These are phyloP conservation scores for Debaryomyces subglobosus DNA, from an alignment of 1,139 yeast species.

Conservation along the genomic window DNA sequence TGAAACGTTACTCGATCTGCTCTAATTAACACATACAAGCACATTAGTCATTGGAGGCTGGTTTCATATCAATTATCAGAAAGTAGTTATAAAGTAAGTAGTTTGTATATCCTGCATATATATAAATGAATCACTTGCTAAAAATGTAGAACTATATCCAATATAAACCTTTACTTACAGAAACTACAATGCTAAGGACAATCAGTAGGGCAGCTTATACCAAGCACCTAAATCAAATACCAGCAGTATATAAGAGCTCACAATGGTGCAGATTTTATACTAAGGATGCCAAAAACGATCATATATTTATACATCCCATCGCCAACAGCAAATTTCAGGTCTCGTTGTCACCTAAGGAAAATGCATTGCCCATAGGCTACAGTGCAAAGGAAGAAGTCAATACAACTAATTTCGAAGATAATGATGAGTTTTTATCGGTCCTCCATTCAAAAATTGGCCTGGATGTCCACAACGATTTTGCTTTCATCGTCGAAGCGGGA, in stretches of 20 bases:
- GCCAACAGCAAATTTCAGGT: slow-evolving; percentile 16
- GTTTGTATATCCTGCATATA: neutral
- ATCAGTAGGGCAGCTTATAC: neutral
- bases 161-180: neutral
- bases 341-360: slow-evolving; percentile 21
- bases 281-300: slow-evolving; percentile 26
- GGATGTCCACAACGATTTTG: slow-evolving; percentile 49
- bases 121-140: too few relatives aligned
- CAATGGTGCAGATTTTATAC: slow-evolving; percentile 7
- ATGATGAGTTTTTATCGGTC: slow-evolving; percentile 30
- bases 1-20: neutral
- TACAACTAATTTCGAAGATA: slow-evolving; percentile 29
- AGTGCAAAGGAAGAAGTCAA: slow-evolving; percentile 18
- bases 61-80: neutral
- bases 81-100: neutral
- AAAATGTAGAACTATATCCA: neutral
- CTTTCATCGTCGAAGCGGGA: slow-evolving; percentile 64
- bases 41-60: neutral
- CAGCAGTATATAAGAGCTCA: too few relatives aligned
- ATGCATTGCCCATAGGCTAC: slow-evolving; percentile 36
- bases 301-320: slow-evolving; percentile 28
- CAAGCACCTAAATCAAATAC: neutral
- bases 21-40: neutral
- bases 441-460: slow-evolving; percentile 31
- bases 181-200: neutral